phyloP scores from a whole-genome alignment of 2,329 filamentous ascomycete species.

The Aspergillus sp. region DNA sequence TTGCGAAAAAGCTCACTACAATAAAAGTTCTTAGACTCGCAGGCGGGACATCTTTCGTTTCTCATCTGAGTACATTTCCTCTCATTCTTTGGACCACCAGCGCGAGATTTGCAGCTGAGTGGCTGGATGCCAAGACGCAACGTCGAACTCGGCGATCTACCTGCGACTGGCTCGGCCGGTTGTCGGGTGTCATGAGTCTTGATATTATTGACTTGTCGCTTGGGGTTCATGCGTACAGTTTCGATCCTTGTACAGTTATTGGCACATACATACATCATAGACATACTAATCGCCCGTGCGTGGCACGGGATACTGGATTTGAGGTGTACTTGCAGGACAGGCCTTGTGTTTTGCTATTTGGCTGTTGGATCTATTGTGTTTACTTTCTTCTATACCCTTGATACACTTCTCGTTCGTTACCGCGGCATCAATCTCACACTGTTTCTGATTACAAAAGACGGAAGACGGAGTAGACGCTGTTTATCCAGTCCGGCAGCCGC shows the following conservation, averaged over 20 bases:
- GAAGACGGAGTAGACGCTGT: background rate
- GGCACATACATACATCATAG: constrained; percentile 12
- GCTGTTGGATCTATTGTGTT: constrained; percentile 3
- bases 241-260: constrained; percentile 11
- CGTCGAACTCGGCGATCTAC: background rate
- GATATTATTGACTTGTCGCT: background rate
- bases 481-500: background rate
- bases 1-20: background rate
- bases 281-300: constrained; percentile 6
- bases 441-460: background rate
- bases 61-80: background rate
- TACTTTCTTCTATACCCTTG: constrained; percentile 7
- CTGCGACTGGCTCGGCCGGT: background rate
- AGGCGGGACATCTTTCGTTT: constrained; percentile 6
- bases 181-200: background rate
- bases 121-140: background rate
- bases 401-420: constrained; percentile 8
- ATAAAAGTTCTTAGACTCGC: constrained; percentile 5
- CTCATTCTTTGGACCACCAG: background rate
- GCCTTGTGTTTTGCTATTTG: constrained; percentile 2
- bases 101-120: background rate
- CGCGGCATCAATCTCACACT: constrained; percentile 6
- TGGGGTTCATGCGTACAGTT: background rate
- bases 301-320: background rate
- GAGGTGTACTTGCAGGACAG: background rate